A percentile compares a stretch with the other conserved stretches of the same genome.
These are phyloP conservation scores for Eucalyptus viminalis DNA, from an alignment of 345 rosid species.

Conservation along the genomic window DNA sequence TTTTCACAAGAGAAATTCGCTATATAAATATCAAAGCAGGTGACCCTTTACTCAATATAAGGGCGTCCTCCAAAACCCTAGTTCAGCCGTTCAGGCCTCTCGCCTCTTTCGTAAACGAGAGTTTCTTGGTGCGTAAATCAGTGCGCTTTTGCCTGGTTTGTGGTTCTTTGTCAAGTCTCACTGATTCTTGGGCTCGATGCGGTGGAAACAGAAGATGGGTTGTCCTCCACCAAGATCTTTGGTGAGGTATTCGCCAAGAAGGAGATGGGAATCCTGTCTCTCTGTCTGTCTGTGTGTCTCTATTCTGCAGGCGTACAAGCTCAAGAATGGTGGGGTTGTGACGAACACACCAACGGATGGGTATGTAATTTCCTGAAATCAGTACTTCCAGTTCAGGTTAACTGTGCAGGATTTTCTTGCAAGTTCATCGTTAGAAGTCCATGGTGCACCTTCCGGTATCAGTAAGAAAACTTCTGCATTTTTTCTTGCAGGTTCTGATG, in stretches of 20 bases:
- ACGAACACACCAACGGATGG: not conserved
- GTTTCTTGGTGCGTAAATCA: not conserved
- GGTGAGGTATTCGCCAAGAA: not conserved
- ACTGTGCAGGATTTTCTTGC: not conserved
- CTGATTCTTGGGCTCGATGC: not conserved
- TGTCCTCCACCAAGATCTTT: not conserved
- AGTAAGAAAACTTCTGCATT: fast-evolving
- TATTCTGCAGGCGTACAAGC: not conserved
- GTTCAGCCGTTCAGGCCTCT: not conserved
- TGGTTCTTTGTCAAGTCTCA: not conserved
- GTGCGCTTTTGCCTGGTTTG: not conserved
- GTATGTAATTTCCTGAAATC: not conserved
- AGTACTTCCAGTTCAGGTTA: not conserved
- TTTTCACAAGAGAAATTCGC: not conserved
- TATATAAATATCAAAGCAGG: not conserved
- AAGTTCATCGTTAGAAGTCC: not conserved
- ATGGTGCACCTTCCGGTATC: not conserved
- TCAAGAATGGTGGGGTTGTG: not conserved
- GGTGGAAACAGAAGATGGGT: not conserved
- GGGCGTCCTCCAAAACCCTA: not conserved
- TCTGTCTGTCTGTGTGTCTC: not conserved
- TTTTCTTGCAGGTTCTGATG: not conserved
- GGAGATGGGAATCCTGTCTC: not conserved
- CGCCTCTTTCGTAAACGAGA: not conserved
- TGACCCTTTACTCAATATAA: fast-evolving